These are phyloP conservation scores for Stephanodiscus minutulus DNA, from an alignment of 108 stramenopile genomes.

Conservation along the genomic window DNA sequence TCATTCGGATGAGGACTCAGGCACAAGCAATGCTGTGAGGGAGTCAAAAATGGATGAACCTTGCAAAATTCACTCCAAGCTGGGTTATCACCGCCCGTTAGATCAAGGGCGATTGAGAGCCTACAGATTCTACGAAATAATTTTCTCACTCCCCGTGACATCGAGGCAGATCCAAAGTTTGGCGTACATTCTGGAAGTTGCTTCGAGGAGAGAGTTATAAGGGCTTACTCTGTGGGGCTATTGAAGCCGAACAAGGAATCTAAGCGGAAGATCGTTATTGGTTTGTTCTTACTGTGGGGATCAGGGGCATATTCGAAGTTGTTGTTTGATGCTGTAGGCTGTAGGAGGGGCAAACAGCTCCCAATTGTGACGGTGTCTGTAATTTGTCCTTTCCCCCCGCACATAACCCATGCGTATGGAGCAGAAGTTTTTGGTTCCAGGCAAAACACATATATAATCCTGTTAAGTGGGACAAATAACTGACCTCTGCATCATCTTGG, in stretches of 20 bases:
- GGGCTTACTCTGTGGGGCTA: slow-evolving; percentile 59
- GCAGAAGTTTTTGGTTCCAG: no score
- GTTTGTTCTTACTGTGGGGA: slow-evolving; percentile 53
- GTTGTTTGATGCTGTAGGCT: slow-evolving; percentile 38
- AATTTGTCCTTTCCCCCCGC: no score
- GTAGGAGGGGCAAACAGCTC: no score
- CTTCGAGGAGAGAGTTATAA: slow-evolving; percentile 73
- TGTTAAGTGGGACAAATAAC: no score
- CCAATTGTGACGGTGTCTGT: no score
- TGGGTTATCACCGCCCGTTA: slow-evolving; percentile 56
- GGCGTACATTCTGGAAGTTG: slow-evolving; percentile 72
- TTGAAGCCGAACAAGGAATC: slow-evolving; percentile 37
- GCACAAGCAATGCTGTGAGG: neutral
- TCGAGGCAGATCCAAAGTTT: slow-evolving; percentile 57
- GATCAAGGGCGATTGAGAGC: slow-evolving; percentile 27
- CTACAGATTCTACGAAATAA: slow-evolving; percentile 60
- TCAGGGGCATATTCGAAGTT: slow-evolving; percentile 39
- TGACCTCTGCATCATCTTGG: no score
- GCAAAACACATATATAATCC: no score
- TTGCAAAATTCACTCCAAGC: slow-evolving; percentile 58
- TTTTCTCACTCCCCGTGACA: slow-evolving; percentile 60
- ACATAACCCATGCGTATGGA: no score
- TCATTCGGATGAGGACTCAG: slow-evolving; percentile 26
- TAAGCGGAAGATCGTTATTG: slow-evolving; percentile 3
- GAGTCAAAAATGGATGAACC: slow-evolving; percentile 43